phyloP scores from a whole-genome alignment of 371 early-diverging fungal genomes.

The Apophysomyces elegans region DNA sequence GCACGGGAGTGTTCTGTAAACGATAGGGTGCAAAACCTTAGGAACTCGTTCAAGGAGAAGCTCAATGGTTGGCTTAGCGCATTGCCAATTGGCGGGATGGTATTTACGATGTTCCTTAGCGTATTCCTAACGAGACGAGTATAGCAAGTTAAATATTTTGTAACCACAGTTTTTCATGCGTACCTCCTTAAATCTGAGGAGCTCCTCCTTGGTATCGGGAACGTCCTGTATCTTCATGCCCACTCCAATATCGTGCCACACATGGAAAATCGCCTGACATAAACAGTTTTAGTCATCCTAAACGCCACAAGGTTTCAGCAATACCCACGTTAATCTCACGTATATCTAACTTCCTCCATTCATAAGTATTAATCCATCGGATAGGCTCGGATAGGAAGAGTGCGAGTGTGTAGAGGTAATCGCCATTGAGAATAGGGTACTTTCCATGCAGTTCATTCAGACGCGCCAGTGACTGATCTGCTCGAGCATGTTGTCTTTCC shows the following conservation, averaged over 20 bases:
- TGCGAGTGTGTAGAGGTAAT: conserved; percentile 52
- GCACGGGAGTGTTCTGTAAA: conserved; percentile 20
- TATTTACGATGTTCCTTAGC: conserved; percentile 21
- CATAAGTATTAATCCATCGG: conserved; percentile 50
- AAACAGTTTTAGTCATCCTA: neutral
- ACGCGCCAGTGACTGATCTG: conserved; percentile 34
- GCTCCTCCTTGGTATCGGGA: conserved; percentile 47
- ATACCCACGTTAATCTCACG: conserved; percentile 51
- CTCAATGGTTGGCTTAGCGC: conserved; percentile 36
- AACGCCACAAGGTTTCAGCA: neutral
- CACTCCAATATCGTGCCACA: conserved; percentile 48
- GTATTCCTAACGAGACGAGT: conserved; percentile 29
- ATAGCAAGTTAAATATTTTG: neutral
- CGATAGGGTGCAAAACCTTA: conserved; percentile 26
- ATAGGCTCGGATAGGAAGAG: conserved; percentile 53
- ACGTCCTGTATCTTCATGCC: conserved; percentile 58
- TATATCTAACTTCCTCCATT: conserved; percentile 50
- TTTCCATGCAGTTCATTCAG: conserved; percentile 59
- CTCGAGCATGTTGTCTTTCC: conserved; percentile 36
- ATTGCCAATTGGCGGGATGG: conserved; percentile 26
- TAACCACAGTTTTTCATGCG: neutral
- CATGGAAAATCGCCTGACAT: conserved; percentile 36
- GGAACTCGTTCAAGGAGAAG: conserved; percentile 34
- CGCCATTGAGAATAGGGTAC: conserved; percentile 55
- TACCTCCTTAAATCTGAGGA: conserved; percentile 41